Evolutionary conservation across 2,329 filamentous ascomycete species (phyloP), one percentile per base, ranked within the genome.

Genomic region (Laburnicola sp.): DNA sequence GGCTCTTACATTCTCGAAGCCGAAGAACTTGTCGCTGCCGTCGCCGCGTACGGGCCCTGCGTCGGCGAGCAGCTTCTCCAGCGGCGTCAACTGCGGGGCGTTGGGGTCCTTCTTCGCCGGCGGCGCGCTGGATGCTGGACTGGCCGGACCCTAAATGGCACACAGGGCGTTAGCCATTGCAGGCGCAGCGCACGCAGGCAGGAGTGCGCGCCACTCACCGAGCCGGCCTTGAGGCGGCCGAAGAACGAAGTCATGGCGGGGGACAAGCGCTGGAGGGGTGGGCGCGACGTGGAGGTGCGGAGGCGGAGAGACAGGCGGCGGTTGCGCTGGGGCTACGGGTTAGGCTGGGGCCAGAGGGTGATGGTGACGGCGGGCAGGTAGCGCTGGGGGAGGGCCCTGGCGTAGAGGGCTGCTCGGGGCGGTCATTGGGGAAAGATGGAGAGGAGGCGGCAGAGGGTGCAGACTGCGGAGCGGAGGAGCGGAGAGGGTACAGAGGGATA

Each of bases 21-120:
- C 94, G 76, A 95, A 97, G 78, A 96, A 99, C 78, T 96, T 96
- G 78, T 97, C 94, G 71, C 89, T 96, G 47, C 94, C 94, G 75
- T 97, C 92, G 61, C 82, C 80, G 66, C 91, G 86, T 60, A 95
- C 77, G 2, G 92, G 86, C 3, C 91, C 92, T 52, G 89, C 86
- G 72, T 91, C 88, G 74, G 90, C 87, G 28, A 99, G 81, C 80
- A 95, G 88, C 78, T 91, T 85, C 74, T 87, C 83, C 30, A 87
- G 71, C 36, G 82, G 81, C 39, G 82, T 85, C 48, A 79, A 76
- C 59, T 79, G 76, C 30, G 78, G 79, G 60, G 79, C 77, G 68
- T 82, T 79, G 52, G 78, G 75, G 61, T 86, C 83, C 66, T 84
- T 85, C 75, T 85, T 86, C 50, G 77, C 68, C 32, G 81, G 76